Evolutionary conservation across 768 basidiomycete genomes (phyloP), one percentile per base, ranked within the genome.

Genomic region (Pleurotus citrinopileatus): DNA sequence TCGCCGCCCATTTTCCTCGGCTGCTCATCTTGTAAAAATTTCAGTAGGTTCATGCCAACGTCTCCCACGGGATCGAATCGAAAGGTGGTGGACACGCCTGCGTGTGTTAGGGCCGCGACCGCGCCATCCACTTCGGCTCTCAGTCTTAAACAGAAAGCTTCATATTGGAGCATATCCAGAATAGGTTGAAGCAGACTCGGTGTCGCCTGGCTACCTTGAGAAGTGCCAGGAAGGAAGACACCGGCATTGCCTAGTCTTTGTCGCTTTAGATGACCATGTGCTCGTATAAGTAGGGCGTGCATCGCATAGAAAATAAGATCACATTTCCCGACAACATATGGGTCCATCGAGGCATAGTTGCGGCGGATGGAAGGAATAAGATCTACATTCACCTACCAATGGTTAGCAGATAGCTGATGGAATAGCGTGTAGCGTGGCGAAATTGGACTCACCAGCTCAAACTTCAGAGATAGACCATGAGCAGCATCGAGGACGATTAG

Each of bases 141-240:
- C 43, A 92, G 73, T 55, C 83, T 75, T 55, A 75, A 66, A 63
- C 86, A 87, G 65, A 94, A 91, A 22, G 81, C 80, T 60, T 81
- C 80, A 63, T 93, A 94, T 67, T 92, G 91, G 37, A 93, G 67
- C 26, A 91, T 60, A 63, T 92, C 89, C 56, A 92, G 84, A 57
- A 92, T 73, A 0, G 88, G 88, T 36, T 85, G 87, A 13, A 94
- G 75, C 32, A 92, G 67, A 2, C 75, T 73, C 13, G 81, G 78
- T n/a, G 73, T 46, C 5, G 60, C 55, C 3, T 59, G 32, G 32
- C 56, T 20, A 57, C 60, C 61, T 22, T 53, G 28, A 13, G 44
- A 9, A 37, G 29, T 52, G 12, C 68, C 26, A 47, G 60, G 25
- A 34, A 60, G 54, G 58, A 57, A 61, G 32, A 64, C 42, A 6